Percentiles rank a stretch among this genome's conserved stretches.
These are phyloP conservation scores for Bretschneidera sinensis DNA, from an alignment of 345 rosid species.

Conservation along the genomic window DNA sequence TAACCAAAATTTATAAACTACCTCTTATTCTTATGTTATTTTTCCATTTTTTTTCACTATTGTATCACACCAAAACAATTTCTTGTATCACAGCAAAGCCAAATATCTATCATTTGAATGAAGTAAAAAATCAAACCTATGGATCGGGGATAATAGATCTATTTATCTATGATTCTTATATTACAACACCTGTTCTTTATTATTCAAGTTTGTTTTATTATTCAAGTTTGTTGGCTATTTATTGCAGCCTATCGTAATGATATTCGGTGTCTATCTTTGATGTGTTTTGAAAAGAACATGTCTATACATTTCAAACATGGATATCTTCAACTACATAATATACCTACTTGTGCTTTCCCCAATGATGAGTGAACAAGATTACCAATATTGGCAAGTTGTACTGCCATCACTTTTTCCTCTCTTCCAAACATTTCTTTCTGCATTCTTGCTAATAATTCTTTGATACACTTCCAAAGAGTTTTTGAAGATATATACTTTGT, in stretches of 20 bases:
- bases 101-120: too few species aligned
- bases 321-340: background rate
- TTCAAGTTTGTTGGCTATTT: background rate
- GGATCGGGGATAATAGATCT: too few species aligned
- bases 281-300: conserved; percentile 2
- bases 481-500: background rate
- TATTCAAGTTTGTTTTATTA: background rate
- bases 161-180: too few species aligned
- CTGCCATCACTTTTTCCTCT: background rate
- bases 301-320: background rate
- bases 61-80: too few species aligned
- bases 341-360: background rate
- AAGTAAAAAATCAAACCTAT: too few species aligned
- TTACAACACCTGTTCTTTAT: too few species aligned
- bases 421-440: background rate
- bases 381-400: background rate
- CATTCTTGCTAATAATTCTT: background rate
- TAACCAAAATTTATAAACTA: too few species aligned
- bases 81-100: too few species aligned
- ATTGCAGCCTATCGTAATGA: background rate
- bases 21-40: too few species aligned
- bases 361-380: too few species aligned
- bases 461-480: too few species aligned
- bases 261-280: background rate
- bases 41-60: too few species aligned